Conservation (phyloP, 305 asterid genomes). For the Solanum hybrid region DNA sequence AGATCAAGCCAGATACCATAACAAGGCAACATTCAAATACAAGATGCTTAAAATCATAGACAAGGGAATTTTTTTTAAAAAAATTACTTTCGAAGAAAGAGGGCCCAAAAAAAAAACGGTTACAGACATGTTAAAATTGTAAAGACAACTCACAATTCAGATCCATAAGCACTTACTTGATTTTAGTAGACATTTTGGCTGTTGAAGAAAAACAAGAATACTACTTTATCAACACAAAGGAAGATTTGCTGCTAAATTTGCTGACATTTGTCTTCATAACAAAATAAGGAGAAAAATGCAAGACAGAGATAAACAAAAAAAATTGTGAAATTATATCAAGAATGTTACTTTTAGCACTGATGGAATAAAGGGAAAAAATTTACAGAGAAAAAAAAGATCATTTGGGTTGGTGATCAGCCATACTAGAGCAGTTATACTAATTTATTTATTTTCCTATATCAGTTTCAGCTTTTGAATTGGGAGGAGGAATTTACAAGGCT, state of each 20-base stretch:
- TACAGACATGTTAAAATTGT: neutral
- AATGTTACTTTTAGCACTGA: neutral
- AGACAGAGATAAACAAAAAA: neutral
- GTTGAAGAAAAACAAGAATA: neutral
- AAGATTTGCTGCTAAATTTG: neutral
- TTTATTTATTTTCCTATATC: neutral
- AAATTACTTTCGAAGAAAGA: neutral
- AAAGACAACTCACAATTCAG: neutral
- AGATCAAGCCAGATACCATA: neutral
- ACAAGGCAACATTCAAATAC: neutral
- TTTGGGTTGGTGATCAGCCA: neutral
- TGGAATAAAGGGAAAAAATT: neutral
- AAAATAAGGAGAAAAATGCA: neutral
- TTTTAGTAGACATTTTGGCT: slow-evolving; percentile 40
- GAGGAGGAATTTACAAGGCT: neutral
- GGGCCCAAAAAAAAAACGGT: neutral
- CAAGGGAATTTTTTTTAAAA: neutral
- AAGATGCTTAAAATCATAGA: neutral
- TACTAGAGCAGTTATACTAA: neutral
- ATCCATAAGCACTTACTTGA: slow-evolving; percentile 34
- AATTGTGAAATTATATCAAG: neutral
- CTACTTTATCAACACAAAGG: neutral
- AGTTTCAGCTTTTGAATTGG: neutral
- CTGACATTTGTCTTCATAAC: neutral
- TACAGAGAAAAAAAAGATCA: neutral